A percentile compares a stretch with the other conserved stretches of the same genome.
phyloP scores from a whole-genome alignment of 2,329 filamentous ascomycete genomes.

The Zymoseptoria crescenta region DNA sequence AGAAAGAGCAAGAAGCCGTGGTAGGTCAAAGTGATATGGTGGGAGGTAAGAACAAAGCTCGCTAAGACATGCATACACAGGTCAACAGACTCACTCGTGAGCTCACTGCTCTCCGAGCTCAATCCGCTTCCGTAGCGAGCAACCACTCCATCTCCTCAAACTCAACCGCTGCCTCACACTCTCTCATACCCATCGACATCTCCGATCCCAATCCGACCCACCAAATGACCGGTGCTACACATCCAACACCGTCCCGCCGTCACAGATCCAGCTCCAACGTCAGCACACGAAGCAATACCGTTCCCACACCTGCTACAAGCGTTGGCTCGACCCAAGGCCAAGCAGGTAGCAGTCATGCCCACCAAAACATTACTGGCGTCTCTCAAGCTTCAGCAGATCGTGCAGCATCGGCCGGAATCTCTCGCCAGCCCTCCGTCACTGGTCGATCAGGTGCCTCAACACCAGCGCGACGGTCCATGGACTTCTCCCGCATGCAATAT shows the following conservation, averaged over 20 bases:
- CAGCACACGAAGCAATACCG: conserved; percentile 19
- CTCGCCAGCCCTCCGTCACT: conserved; percentile 27
- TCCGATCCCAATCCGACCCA: conserved; percentile 42
- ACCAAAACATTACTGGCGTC: conserved; percentile 17
- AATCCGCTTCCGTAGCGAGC: conserved; percentile 54
- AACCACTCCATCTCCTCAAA: conserved; percentile 47
- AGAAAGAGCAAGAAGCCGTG: conserved; percentile 92
- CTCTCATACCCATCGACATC: conserved; percentile 34
- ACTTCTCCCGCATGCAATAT: conserved; percentile 16
- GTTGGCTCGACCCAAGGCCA: conserved; percentile 17
- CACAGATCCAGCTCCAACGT: conserved; percentile 34
- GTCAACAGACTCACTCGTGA: conserved; percentile 91
- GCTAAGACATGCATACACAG: conserved; percentile 35
- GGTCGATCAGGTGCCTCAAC: conserved; percentile 28
- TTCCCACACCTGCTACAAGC: conserved; percentile 20
- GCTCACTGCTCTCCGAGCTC: conserved; percentile 70
- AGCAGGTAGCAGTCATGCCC: conserved; percentile 13
- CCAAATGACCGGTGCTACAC: conserved; percentile 40
- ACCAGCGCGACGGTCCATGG: conserved; percentile 27
- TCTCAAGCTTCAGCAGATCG: conserved; percentile 31
- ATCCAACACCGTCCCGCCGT: conserved; percentile 47
- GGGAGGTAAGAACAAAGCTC: neutral
- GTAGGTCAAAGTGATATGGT: conserved; percentile 43
- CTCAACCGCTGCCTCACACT: conserved; percentile 42
- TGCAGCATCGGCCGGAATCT: conserved; percentile 27